Evolutionary conservation across 805 yeast genomes (phyloP).

Genomic region (Candida koratica): DNA sequence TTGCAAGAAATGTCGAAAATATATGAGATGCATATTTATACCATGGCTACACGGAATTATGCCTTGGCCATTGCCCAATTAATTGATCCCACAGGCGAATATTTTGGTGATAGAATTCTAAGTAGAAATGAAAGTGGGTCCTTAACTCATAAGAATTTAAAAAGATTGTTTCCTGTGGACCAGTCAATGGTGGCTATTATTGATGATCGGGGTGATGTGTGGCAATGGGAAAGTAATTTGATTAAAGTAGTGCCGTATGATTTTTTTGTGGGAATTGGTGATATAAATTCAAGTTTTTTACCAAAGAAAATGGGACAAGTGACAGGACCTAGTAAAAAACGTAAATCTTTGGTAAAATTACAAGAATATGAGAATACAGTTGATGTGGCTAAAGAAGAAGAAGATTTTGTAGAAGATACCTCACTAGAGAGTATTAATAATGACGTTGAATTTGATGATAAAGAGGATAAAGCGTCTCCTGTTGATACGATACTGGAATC

Average conservation of each 20-base stretch:
- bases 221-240: conserved; percentile 94
- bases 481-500: conserved; percentile 47
- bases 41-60: conserved; percentile 96
- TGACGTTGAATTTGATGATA: conserved; percentile 8
- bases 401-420: conserved; percentile 7
- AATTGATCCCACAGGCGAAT: conserved; percentile 83
- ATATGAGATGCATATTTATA: conserved; percentile 91
- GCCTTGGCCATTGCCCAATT: conserved; percentile 86
- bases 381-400: conserved; percentile 19
- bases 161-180: conserved; percentile 89
- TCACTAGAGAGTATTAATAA: conserved; percentile 7
- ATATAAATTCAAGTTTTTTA: conserved; percentile 86
- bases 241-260: conserved; percentile 93
- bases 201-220: conserved; percentile 97
- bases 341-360: conserved; percentile 53
- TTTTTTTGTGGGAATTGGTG: conserved; percentile 96
- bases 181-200: conserved; percentile 95
- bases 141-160: conserved; percentile 80
- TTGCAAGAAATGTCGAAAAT: conserved; percentile 56
- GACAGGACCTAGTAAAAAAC: conserved; percentile 59
- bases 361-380: conserved; percentile 42
- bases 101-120: conserved; percentile 86
- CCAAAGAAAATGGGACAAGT: conserved; percentile 68
- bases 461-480: conserved; percentile 27
- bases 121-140: conserved; percentile 95